Evolutionary conservation across 2,329 filamentous ascomycete genomes (phyloP).

Genomic region (Ophiocordyceps camponoti-saundersi): DNA sequence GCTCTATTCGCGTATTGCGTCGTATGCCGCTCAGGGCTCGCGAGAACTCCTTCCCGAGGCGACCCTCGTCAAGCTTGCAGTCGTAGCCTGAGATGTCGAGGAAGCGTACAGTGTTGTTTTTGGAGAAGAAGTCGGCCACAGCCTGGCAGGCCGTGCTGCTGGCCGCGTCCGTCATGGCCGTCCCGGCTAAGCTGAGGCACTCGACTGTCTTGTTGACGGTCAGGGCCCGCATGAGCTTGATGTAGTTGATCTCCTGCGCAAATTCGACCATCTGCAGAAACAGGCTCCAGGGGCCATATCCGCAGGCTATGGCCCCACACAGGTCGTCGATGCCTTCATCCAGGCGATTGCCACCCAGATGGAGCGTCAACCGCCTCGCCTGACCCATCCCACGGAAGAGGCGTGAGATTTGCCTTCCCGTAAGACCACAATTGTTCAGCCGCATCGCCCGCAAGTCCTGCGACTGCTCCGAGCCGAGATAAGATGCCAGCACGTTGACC

Average conservation of each 20-base stretch:
- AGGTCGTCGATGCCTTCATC: constrained; percentile 34
- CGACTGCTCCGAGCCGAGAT: constrained; percentile 23
- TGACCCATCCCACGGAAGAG: constrained; percentile 33
- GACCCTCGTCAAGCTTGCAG: constrained; percentile 39
- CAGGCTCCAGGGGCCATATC: constrained; percentile 30
- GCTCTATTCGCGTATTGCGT: constrained; percentile 25
- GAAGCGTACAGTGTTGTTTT: constrained; percentile 31
- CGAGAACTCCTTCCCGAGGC: constrained; percentile 35
- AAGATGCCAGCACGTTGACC: constrained; percentile 26
- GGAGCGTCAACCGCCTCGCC: constrained; percentile 27
- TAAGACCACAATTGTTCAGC: constrained; percentile 35
- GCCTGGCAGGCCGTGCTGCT: constrained; percentile 29
- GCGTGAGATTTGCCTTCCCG: constrained; percentile 28
- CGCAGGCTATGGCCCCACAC: constrained; percentile 26
- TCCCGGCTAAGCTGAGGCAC: constrained; percentile 36
- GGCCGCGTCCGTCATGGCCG: constrained; percentile 28
- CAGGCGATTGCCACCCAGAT: constrained; percentile 33
- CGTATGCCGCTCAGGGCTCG: constrained; percentile 29
- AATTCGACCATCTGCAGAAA: constrained; percentile 43
- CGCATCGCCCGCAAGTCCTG: constrained; percentile 24
- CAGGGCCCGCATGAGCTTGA: constrained; percentile 30
- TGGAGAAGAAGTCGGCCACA: constrained; percentile 31
- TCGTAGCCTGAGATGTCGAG: constrained; percentile 40
- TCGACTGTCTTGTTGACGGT: constrained; percentile 31
- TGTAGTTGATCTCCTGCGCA: constrained; percentile 30